Evolutionary conservation across 441 rosid species (phyloP), one percentile per base, ranked within the genome.

Genomic region (Dalechampia spathulata): DNA sequence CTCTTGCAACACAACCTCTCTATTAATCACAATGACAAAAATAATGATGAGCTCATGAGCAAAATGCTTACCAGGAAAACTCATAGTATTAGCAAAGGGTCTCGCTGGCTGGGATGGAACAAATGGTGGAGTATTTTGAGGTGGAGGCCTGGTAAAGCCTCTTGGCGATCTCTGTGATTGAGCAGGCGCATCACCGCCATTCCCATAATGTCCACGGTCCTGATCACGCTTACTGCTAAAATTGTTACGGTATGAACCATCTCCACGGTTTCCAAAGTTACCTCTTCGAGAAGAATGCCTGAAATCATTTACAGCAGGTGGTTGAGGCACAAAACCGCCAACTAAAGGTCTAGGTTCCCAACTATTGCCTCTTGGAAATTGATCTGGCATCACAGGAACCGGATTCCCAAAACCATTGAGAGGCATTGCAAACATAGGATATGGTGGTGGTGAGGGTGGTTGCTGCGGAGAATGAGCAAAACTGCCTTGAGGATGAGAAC

Each of bases 161-260:
- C 87, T 79, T 4, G 81, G 80, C 9, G 69, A 80, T 71, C 87
- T 79, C 56, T 80, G 95, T n/a, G 76, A 70, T 43, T 84, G 90
- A 62, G 72, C 62, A 48, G 76, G 80, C 38, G 67, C 73, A 55
- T 82, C 98, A 64, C 87, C 74, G 30, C 70, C 72, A 69, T 77
- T 80, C 17, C 77, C 87, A 41, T 75, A 83, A 72, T 81, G 80
- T 19, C 86, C 84, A 61, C 85, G 83, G 36, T 86, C 93, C 47
- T 84, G 90, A 64, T 80, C 82, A 30, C 75, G 81, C 65, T 79
- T 70, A 9, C 62, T 68, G 17, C 78, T 69, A 23, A 45, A 65
- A 64, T 55, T 72, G 63, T 68, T 75, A 34, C 68, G 80, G 55
- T 72, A 66, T 36, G 65, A 34, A 39, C 78, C 72, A 78, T 81